Percentiles rank a stretch among this genome's conserved stretches.
Evolutionary conservation across 2,329 filamentous ascomycete genomes (phyloP).

Genomic region (Fusarium sp.): DNA sequence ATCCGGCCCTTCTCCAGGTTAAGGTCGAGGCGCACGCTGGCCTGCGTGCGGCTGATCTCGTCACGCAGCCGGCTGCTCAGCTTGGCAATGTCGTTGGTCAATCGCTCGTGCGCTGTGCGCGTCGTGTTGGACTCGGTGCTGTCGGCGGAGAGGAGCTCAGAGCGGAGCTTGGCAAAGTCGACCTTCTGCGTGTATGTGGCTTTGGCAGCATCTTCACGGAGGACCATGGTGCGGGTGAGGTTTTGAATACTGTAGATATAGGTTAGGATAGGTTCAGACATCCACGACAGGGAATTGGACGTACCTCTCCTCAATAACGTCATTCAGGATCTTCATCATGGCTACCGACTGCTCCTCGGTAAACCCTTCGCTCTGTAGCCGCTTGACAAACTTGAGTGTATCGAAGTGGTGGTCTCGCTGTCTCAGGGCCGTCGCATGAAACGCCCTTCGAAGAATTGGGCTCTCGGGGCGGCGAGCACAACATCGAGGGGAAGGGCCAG

Average conservation of each 20-base stretch:
- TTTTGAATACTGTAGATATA: slow-evolving; percentile 83
- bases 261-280: slow-evolving; percentile 8
- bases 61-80: slow-evolving; percentile 90
- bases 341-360: slow-evolving; percentile 95
- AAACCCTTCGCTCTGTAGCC: slow-evolving; percentile 91
- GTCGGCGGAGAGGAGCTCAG: slow-evolving; percentile 92
- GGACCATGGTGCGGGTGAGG: slow-evolving; percentile 96
- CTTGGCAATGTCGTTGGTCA: slow-evolving; percentile 96
- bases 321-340: slow-evolving; percentile 98
- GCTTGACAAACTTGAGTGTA: slow-evolving; percentile 96
- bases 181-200: slow-evolving; percentile 90
- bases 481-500: slow-evolving; percentile 28
- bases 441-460: slow-evolving; percentile 61
- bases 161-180: slow-evolving; percentile 97
- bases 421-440: slow-evolving; percentile 76
- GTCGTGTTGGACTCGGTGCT: slow-evolving; percentile 92
- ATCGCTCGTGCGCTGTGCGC: slow-evolving; percentile 88
- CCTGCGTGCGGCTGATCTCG: slow-evolving; percentile 95
- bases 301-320: slow-evolving; percentile 95
- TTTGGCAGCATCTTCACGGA: slow-evolving; percentile 91
- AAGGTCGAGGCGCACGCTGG: slow-evolving; percentile 90
- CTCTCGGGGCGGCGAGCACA: slow-evolving; percentile 30
- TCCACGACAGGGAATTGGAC: background rate
- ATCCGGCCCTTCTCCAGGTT: slow-evolving; percentile 98
- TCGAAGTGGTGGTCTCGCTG: slow-evolving; percentile 94